Percentiles rank a stretch among this genome's conserved stretches.
Conservation (phyloP, 1,139 yeast genomes). For the Yamadazyma aaseri region DNA sequence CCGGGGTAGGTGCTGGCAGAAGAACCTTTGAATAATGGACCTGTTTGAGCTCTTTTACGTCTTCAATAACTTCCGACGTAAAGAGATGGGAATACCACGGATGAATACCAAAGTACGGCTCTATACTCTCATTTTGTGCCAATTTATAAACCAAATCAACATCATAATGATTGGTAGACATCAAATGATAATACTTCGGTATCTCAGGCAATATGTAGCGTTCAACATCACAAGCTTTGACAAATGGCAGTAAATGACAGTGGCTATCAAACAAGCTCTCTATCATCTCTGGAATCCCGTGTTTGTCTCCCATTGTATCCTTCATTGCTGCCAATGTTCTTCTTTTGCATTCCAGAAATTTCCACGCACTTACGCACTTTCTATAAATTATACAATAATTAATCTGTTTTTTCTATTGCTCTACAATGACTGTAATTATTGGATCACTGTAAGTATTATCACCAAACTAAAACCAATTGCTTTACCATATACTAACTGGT, state of each 20-base stretch:
- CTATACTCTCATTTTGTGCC: constrained; percentile 26
- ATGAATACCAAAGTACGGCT: constrained; percentile 79
- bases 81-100: constrained; percentile 86
- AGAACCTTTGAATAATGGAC: constrained; percentile 59
- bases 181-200: constrained; percentile 28
- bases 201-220: not conserved
- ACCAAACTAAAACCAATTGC: not conserved
- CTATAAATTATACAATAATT: constrained; percentile 1
- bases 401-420: not conserved
- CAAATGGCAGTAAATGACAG: constrained; percentile 15
- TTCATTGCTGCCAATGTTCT: no score
- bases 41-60: constrained; percentile 25
- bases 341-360: no score
- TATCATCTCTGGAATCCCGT: no score
- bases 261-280: constrained; percentile 17
- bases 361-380: no score
- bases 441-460: constrained; percentile 57
- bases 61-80: constrained; percentile 18
- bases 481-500: constrained; percentile 18
- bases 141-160: constrained; percentile 28
- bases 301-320: no score
- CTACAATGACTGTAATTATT: constrained; percentile 54
- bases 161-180: constrained; percentile 63
- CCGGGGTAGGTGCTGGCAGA: constrained; percentile 37
- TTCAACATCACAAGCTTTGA: constrained; percentile 1